phyloP scores from a whole-genome alignment of 2,329 filamentous ascomycete genomes.

The Purpureocillium takamizusanense region DNA sequence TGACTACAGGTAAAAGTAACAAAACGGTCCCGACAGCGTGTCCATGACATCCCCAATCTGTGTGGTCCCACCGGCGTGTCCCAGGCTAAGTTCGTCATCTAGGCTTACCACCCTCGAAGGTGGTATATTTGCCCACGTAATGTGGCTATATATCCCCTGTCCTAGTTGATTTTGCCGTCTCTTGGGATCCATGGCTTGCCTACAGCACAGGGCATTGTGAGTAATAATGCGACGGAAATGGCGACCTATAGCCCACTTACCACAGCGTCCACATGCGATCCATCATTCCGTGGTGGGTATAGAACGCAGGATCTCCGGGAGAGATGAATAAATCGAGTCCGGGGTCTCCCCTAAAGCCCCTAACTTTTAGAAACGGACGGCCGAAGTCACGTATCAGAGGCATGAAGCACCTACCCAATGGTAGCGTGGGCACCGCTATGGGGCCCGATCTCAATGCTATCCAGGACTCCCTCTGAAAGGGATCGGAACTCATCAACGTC shows the following conservation, averaged over 20 bases:
- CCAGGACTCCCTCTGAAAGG: background rate
- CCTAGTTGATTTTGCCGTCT: background rate
- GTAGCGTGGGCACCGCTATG: background rate
- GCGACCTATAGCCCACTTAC: conserved; percentile 2
- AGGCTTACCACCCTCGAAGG: background rate
- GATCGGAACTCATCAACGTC: background rate
- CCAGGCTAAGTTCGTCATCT: background rate
- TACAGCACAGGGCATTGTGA: background rate
- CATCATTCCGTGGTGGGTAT: conserved; percentile 16
- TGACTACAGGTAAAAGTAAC: background rate
- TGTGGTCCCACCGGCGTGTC: background rate
- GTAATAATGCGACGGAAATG: too few species aligned
- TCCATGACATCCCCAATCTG: background rate
- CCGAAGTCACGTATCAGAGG: too few species aligned
- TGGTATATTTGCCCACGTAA: background rate
- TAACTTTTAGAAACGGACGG: background rate
- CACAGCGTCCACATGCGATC: conserved; percentile 19
- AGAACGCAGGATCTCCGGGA: conserved; percentile 18
- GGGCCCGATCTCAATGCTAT: background rate
- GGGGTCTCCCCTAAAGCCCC: conserved; percentile 17
- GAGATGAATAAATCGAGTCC: conserved; percentile 21
- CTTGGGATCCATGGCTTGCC: background rate
- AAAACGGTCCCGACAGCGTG: background rate
- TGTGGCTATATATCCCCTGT: background rate
- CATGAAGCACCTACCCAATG: too few species aligned